phyloP scores from a whole-genome alignment of 139 green algal genomes.

The Axilococcus clingmanii region DNA sequence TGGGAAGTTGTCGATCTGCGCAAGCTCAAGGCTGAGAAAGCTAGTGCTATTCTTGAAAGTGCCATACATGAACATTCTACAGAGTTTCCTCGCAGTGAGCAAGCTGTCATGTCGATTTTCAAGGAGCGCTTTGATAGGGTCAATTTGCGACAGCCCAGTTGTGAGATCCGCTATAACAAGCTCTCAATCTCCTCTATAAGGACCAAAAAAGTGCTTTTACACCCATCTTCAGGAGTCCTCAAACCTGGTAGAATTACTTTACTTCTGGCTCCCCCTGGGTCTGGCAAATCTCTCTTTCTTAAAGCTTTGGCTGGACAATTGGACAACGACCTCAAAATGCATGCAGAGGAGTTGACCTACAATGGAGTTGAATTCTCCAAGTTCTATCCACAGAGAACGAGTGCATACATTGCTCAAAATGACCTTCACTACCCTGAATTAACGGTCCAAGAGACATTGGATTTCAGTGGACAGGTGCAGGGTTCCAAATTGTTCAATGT shows the following conservation, averaged over 20 bases:
- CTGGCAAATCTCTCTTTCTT: neutral
- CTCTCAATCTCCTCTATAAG: constrained; percentile 2
- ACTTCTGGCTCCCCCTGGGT: neutral
- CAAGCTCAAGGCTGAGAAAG: no score
- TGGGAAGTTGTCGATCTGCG: no score
- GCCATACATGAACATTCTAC: no score
- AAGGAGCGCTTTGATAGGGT: no score
- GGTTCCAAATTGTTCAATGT: neutral
- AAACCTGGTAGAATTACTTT: neutral
- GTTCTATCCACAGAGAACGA: constrained; percentile 26
- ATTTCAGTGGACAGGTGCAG: neutral
- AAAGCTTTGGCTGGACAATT: neutral
- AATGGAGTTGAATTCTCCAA: constrained; percentile 33
- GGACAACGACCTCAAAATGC: constrained; percentile 16
- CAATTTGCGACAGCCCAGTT: neutral
- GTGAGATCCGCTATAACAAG: constrained; percentile 8
- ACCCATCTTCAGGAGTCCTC: neutral
- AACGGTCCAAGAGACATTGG: constrained; percentile 28
- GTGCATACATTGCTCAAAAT: constrained; percentile 43
- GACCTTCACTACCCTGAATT: constrained; percentile 42
- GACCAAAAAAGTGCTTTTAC: no score
- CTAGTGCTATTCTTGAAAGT: no score
- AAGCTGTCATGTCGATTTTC: no score
- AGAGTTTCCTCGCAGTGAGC: no score
- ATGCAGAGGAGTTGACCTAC: constrained; percentile 30